Evolutionary conservation across 495 filamentous ascomycete species (phyloP), one percentile per base, ranked within the genome.

Genomic region (Saxophila tyrrhenica): DNA sequence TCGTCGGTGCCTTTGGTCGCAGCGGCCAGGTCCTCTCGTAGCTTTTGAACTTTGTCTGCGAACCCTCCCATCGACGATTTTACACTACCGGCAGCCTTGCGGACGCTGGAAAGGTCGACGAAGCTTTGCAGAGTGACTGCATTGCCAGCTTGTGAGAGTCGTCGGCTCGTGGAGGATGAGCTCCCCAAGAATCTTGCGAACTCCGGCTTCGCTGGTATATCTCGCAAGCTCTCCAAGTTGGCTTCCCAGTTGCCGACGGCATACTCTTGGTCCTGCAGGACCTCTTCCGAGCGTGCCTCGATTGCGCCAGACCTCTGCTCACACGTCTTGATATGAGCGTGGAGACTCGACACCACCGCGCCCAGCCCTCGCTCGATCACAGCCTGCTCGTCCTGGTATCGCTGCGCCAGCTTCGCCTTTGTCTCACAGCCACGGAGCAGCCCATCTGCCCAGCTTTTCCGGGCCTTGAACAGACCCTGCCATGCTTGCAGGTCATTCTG

Each of bases 261-360:
- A 20, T 66, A 69, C 46, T 77, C 71, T 55, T 94, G 87, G 48
- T 92, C 86, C 54, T 82, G 79, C 52, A 83, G 69, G 3, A 87
- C 69, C 43, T 83, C 79, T 17, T 80, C 76, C 22, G 79, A 80
- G 86, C 87, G 92, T 48, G 73, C 70, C 62, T 86, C 80, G 8
- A 85, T 76, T 52, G 91, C 84, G 39, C 73, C 65, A 60, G 85
- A 85, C 58, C 84, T 89, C 57, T 81, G 77, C 57, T 90, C 83
- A 51, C 92, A 67, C 39, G 69, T 80, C 25, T 79, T 84, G 51
- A 92, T 75, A 62, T 89, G 87, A 3, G 80, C 80, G 60, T 90
- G 77, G 43, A 94, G 78, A 58, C 94, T 96, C 50, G 80, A 79
- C 17, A 91, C 78, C 23, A 87, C 89, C 25, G 89, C 85, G 47